Conservation (phyloP, 2,329 filamentous ascomycete species). For the Escovopsis sp. region DNA sequence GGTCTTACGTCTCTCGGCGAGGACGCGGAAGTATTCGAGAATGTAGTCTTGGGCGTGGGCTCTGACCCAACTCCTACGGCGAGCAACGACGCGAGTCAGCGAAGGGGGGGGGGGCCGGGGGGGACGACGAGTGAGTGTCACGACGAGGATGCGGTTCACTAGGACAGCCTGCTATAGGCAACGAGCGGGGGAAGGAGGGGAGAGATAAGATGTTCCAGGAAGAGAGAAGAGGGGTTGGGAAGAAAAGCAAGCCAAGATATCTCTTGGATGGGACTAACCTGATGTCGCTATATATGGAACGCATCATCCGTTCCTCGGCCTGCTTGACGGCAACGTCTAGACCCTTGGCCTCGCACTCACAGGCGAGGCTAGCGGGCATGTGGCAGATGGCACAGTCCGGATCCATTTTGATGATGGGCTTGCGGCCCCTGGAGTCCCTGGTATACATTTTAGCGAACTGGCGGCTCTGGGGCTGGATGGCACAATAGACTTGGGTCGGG, state of each 20-base stretch:
- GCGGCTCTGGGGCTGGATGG: slow-evolving; percentile 2
- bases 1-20: slow-evolving; percentile 45
- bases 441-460: slow-evolving; percentile 35
- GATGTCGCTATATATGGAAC: slow-evolving; percentile 45
- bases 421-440: slow-evolving; percentile 30
- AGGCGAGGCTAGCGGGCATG: slow-evolving; percentile 40
- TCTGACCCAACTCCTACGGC: slow-evolving; percentile 43
- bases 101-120: background rate
- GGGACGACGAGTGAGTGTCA: too few relatives aligned
- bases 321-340: slow-evolving; percentile 47
- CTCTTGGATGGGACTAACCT: slow-evolving; percentile 28
- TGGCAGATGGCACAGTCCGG: slow-evolving; percentile 54
- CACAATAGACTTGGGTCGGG: slow-evolving; percentile 4
- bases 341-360: slow-evolving; percentile 51
- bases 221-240: too few relatives aligned
- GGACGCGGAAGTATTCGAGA: slow-evolving; percentile 46
- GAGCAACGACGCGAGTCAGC: slow-evolving; percentile 21
- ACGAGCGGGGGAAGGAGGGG: background rate
- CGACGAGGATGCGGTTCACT: background rate
- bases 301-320: slow-evolving; percentile 49
- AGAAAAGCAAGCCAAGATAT: background rate
- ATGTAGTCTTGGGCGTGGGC: slow-evolving; percentile 53
- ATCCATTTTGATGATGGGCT: slow-evolving; percentile 46
- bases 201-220: too few relatives aligned
- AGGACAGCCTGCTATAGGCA: too few relatives aligned